Conservation (phyloP, 2,329 filamentous ascomycete genomes). For the Balansia obtecta region DNA sequence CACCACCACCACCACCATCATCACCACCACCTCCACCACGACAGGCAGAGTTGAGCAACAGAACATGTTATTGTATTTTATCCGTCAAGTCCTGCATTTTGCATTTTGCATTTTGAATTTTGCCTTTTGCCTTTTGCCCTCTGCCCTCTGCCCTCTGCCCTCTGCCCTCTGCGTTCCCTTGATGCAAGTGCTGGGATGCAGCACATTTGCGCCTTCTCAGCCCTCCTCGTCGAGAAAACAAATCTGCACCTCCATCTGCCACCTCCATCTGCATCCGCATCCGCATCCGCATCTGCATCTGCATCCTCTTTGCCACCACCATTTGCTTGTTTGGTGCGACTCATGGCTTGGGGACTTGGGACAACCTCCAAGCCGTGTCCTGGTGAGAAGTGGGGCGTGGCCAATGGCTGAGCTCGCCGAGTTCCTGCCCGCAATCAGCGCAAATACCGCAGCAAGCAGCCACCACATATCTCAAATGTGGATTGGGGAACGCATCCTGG, state of each 20-base stretch:
- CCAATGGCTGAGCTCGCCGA: not conserved
- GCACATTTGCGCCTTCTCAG: no score
- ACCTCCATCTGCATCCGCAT: not conserved
- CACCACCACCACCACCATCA: no score
- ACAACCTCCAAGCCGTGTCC: not conserved
- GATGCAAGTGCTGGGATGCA: no score
- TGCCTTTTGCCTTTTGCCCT: no score
- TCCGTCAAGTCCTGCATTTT: no score
- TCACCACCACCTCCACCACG: no score
- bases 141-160: no score
- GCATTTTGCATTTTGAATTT: no score
- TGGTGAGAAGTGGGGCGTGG: not conserved
- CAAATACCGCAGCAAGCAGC: not conserved
- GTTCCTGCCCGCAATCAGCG: not conserved
- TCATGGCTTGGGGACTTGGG: not conserved
- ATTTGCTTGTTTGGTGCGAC: not conserved
- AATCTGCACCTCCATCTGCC: not conserved
- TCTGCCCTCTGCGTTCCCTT: no score
- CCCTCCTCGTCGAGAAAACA: no score
- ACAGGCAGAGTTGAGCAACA: no score
- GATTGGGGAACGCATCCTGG: not conserved
- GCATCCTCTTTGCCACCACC: not conserved
- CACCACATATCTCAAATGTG: not conserved
- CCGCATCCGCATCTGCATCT: not conserved
- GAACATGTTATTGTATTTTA: no score